A percentile compares a stretch with the other conserved stretches of the same genome.
These are phyloP conservation scores for Fusarium verrucosum DNA, from an alignment of 2,329 filamentous ascomycete species.

Conservation along the genomic window DNA sequence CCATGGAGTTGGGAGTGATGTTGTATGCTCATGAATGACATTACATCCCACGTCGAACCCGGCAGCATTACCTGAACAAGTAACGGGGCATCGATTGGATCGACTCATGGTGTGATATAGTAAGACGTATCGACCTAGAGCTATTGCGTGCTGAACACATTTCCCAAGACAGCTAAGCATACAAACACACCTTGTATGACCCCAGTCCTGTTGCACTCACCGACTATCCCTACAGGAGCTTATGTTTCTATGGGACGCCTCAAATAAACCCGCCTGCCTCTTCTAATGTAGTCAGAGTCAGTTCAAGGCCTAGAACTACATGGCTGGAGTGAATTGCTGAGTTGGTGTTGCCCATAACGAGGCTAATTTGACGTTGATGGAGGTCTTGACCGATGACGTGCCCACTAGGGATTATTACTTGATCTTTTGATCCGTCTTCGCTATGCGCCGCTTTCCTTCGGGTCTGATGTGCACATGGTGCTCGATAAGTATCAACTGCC, in stretches of 20 bases:
- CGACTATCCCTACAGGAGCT: conserved; percentile 14
- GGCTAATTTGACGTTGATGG: conserved; percentile 29
- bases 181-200: not conserved
- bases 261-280: conserved; percentile 32
- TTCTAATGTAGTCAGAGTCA: conserved; percentile 10
- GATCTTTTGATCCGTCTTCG: not conserved
- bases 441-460: conserved; percentile 16
- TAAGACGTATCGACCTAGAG: not conserved
- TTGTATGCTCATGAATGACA: conserved; percentile 4
- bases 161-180: not conserved
- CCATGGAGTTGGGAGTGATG: not conserved
- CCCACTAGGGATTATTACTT: conserved; percentile 14
- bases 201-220: conserved; percentile 27
- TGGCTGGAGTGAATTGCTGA: conserved; percentile 1
- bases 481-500: not conserved
- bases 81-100: not conserved
- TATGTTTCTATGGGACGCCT: conserved; percentile 6
- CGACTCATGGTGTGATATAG: conserved; percentile 23
- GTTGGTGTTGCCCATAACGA: conserved; percentile 1
- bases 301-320: not conserved
- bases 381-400: conserved; percentile 30
- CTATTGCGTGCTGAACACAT: conserved; percentile 1
- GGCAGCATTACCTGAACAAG: not conserved
- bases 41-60: conserved; percentile 1
- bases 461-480: not conserved